Conservation (phyloP, 768 basidiomycete species). For the Bullera alba region DNA sequence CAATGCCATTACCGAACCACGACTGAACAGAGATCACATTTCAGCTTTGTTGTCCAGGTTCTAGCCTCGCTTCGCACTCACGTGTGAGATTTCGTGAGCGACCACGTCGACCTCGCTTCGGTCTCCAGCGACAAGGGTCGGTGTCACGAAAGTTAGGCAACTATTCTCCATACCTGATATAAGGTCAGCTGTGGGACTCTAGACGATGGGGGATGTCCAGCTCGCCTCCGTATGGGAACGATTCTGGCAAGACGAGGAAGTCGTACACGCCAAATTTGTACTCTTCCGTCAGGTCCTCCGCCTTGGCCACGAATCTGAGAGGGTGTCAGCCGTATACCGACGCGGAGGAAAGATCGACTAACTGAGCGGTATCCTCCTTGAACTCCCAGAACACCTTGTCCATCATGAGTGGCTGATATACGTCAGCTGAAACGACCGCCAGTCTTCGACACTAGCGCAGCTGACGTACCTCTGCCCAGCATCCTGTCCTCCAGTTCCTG, state of each 20-base stretch:
- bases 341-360: slow-evolving; percentile 1
- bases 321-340: background rate
- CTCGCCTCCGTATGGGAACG: slow-evolving; percentile 91
- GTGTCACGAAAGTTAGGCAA: slow-evolving; percentile 79
- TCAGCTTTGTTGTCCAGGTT: background rate
- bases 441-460: background rate
- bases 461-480: slow-evolving; percentile 68
- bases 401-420: slow-evolving; percentile 58
- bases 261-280: slow-evolving; percentile 88
- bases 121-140: slow-evolving; percentile 82
- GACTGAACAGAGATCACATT: slow-evolving; percentile 53
- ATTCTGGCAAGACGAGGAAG: slow-evolving; percentile 76
- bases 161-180: slow-evolving; percentile 63
- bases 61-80: slow-evolving; percentile 8
- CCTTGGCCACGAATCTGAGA: slow-evolving; percentile 65
- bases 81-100: slow-evolving; percentile 61
- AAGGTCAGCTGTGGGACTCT: background rate
- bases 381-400: slow-evolving; percentile 81
- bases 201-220: slow-evolving; percentile 42
- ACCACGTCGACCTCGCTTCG: slow-evolving; percentile 79
- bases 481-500: slow-evolving; percentile 70
- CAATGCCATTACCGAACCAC: slow-evolving; percentile 75
- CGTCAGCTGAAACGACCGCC: background rate
- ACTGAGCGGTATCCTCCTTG: slow-evolving; percentile 74
- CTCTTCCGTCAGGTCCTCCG: slow-evolving; percentile 65